These are phyloP conservation scores for Penicillium sp. DNA, from an alignment of 2,329 filamentous ascomycete species.

Conservation along the genomic window DNA sequence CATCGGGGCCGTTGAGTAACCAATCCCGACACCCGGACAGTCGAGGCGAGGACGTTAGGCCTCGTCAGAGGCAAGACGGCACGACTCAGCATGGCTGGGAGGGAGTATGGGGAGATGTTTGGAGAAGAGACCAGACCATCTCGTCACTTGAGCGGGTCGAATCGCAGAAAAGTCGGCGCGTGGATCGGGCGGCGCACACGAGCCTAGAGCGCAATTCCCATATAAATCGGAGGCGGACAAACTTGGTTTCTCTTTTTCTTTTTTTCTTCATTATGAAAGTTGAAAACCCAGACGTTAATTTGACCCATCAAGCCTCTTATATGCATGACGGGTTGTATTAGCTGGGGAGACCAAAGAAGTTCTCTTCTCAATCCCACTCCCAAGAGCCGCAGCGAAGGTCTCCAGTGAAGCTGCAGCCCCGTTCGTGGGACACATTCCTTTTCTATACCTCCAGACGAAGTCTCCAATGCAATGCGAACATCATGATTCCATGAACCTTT, in stretches of 20 bases:
- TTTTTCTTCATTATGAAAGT: slow-evolving; percentile 49
- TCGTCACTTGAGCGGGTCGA: slow-evolving; percentile 4
- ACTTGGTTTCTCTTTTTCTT: slow-evolving; percentile 31
- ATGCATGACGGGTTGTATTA: slow-evolving; percentile 56
- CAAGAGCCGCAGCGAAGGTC: slow-evolving; percentile 47
- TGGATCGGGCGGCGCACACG: slow-evolving; percentile 19
- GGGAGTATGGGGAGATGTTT: not conserved
- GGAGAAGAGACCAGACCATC: no score
- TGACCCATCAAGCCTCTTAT: slow-evolving; percentile 49
- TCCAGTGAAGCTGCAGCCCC: slow-evolving; percentile 45
- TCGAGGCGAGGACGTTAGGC: slow-evolving; percentile 35
- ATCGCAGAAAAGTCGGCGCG: slow-evolving; percentile 30
- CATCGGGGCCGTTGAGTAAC: slow-evolving; percentile 33
- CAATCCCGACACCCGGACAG: slow-evolving; percentile 32
- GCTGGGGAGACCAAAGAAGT: slow-evolving; percentile 45
- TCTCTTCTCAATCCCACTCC: slow-evolving; percentile 38
- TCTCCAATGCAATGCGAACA: slow-evolving; percentile 21
- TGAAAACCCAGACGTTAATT: slow-evolving; percentile 52
- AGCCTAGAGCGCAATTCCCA: slow-evolving; percentile 22
- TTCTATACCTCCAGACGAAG: slow-evolving; percentile 5
- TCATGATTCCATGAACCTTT: slow-evolving; percentile 15
- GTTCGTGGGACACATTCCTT: slow-evolving; percentile 43
- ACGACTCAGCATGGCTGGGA: slow-evolving; percentile 41
- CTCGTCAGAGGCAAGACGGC: slow-evolving; percentile 43
- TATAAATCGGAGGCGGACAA: slow-evolving; percentile 7